Base-by-base conservation (phyloP, 768 basidiomycete genomes). In the Coprinopsis cinerea region DNA sequence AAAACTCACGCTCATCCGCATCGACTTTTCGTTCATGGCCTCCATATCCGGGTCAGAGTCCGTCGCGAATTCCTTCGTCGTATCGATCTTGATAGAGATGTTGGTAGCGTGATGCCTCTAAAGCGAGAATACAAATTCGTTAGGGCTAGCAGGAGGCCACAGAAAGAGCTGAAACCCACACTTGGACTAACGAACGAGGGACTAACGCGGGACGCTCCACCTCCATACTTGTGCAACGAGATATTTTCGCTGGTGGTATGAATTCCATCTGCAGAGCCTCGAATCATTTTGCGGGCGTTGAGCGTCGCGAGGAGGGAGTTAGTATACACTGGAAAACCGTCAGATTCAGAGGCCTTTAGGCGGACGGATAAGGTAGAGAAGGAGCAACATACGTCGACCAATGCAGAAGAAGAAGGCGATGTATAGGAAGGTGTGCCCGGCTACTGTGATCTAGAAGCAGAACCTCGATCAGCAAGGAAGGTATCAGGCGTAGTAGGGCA, bases 221-320 rank as follows among this genome's bases (percentile, higher is more conserved):
- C 2, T 35, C 58, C 59, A 26, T 54, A 60, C 53, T 73, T 71
- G 2, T 68, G 65, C 3, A 72, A 56, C 15, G 69, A 67, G 23
- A 70, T 35, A 44, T 71, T 66, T 23, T 73, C 71, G 48, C 69
- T 71, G 20, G 70, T 71, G 53, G 57, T 74, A 42, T 71, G 64
- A 11, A 74, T 60, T 3, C 63, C 67, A 35, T 71, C 71, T 1
- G 64, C 63, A 0, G 70, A 57, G 6, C 62, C 66, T 32, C 72
- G 71, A 45, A 81, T 70, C 64, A 67, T 69, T 46, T 72, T 73
- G 4, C 79, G 68, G 10, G 76, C 76, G 44, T 82, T 82, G 44
- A 81, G 69, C 0, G 79, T 80, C 0, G 78, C 78, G 9, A 82
- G 70, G n/a, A 82, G 73, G 3, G 78, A 73, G 58, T 81, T 82